Base-by-base conservation (phyloP, 1,139 yeast species). In the Sugiyamaella pinicola region DNA sequence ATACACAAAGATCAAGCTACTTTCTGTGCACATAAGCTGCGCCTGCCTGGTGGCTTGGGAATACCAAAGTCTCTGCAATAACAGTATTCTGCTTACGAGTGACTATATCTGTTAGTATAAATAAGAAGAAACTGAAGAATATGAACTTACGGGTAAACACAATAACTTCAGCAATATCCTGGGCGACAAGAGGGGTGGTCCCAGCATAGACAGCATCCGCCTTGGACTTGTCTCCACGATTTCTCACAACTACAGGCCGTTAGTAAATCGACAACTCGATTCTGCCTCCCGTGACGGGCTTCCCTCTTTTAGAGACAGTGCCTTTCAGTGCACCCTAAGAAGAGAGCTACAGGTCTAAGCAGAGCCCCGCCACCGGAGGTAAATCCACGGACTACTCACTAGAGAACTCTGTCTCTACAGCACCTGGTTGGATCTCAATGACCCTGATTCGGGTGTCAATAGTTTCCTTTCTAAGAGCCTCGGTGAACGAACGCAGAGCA, bases 381-480 rank as follows among this genome's bases (percentile, higher is more conserved):
- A 4, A 6, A 26, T 3, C 29, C 39, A 3, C 10, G 12, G 28
- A 13, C 28, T 22, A 50, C 62, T 52, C 47, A 55, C 63, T 39
- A 6, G 93, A 84, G 68, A 89, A 89, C 64, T 89, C 96, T 13
- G 96, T 89, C 70, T 87, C 89, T 21, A 88, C 96, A 45, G 85
- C 83, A 64, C 96, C 96, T 9, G 96, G 96, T 57, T 87, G 91
- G 49, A 88, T 79, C 68, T 87, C 95, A 61, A 89, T 80, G 51
- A 88, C 90, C 65, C 96, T 78, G 60, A 88, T 82, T 53, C 80
- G 78, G 33, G 95, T 85, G 67, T 77, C 74, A 59, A 87, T 82
- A 65, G 84, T 75, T 69, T 89, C 96, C 70, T 86, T 86, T 69
- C 96, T 80, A 70, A 88, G 76, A 4, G 87, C 78, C 47, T 83